A percentile compares a stretch with the other conserved stretches of the same genome.
Conservation (phyloP, 2,329 filamentous ascomycete species). For the Cercospora beticola region DNA sequence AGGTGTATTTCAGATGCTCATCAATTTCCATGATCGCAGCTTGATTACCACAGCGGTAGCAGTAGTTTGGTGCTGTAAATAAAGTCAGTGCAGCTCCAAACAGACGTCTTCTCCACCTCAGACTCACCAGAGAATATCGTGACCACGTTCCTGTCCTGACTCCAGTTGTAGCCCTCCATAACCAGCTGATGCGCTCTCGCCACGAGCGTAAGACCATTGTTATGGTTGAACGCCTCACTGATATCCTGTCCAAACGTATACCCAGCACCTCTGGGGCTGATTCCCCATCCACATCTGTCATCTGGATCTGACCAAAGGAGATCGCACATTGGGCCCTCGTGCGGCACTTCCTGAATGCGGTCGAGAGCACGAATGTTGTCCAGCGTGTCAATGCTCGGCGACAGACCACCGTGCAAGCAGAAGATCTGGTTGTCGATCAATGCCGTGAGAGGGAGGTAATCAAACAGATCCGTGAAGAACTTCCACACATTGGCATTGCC, state of each 20-base stretch:
- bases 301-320: constrained; percentile 97
- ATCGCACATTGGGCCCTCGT: constrained; percentile 98
- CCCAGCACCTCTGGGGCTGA: constrained; percentile 65
- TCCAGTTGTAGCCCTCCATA: constrained; percentile 99
- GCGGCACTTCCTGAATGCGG: constrained; percentile 95
- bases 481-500: constrained; percentile 99
- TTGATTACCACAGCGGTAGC: constrained; percentile 98
- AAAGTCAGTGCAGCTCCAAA: constrained; percentile 32
- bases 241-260: constrained; percentile 83
- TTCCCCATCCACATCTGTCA: constrained; percentile 74
- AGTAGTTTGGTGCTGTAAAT: constrained; percentile 67
- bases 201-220: constrained; percentile 94
- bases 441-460: constrained; percentile 94
- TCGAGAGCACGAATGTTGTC: constrained; percentile 95
- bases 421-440: constrained; percentile 99
- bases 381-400: constrained; percentile 91
- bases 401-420: constrained; percentile 94
- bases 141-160: constrained; percentile 94
- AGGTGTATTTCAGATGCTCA: constrained; percentile 98
- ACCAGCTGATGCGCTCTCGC: constrained; percentile 96
- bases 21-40: constrained; percentile 99
- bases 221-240: constrained; percentile 98
- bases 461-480: constrained; percentile 97
- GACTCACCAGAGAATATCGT: constrained; percentile 89
- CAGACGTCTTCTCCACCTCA: background rate